Percentiles rank a stretch among this genome's conserved stretches.
Evolutionary conservation across 1,284 basidiomycete species (phyloP).

Genomic region (Ceratorhiza oryzae-sativae): DNA sequence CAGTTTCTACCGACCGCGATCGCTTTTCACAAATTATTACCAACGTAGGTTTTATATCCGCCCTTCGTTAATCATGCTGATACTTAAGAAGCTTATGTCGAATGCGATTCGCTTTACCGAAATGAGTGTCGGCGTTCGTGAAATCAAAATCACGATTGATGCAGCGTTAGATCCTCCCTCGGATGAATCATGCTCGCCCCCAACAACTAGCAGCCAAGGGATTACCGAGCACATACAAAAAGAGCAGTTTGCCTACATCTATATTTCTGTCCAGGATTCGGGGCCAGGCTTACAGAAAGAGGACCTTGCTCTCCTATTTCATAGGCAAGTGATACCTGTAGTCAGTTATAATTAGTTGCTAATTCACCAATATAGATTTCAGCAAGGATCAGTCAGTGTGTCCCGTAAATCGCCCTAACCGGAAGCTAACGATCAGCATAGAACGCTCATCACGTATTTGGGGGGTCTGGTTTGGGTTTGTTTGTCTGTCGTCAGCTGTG

Average conservation of each 20-base stretch:
- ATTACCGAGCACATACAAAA: not conserved
- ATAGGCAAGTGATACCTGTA: conserved; percentile 31
- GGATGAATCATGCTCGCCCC: conserved; percentile 15
- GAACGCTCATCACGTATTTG: conserved; percentile 45
- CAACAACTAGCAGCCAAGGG: not conserved
- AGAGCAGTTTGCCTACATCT: conserved; percentile 42
- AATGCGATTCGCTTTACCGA: conserved; percentile 43
- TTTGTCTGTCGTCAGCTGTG: conserved; percentile 48
- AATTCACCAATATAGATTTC: conserved; percentile 42
- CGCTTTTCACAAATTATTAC: conserved; percentile 47
- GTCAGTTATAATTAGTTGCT: not conserved
- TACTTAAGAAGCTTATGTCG: conserved; percentile 12
- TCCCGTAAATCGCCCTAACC: not conserved
- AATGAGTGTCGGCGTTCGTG: conserved; percentile 40
- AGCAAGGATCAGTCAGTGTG: conserved; percentile 45
- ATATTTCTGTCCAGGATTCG: conserved; percentile 46
- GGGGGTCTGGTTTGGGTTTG: conserved; percentile 47
- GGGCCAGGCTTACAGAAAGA: conserved; percentile 47
- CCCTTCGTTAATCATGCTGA: conserved; percentile 39
- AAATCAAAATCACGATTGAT: conserved; percentile 45
- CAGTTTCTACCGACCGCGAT: conserved; percentile 44
- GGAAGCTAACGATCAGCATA: not conserved
- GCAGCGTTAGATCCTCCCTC: conserved; percentile 44
- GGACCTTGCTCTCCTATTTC: conserved; percentile 42
- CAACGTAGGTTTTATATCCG: conserved; percentile 40